Conservation (phyloP, 352 stramenopile species). For the Phytophthora aleatoria region DNA sequence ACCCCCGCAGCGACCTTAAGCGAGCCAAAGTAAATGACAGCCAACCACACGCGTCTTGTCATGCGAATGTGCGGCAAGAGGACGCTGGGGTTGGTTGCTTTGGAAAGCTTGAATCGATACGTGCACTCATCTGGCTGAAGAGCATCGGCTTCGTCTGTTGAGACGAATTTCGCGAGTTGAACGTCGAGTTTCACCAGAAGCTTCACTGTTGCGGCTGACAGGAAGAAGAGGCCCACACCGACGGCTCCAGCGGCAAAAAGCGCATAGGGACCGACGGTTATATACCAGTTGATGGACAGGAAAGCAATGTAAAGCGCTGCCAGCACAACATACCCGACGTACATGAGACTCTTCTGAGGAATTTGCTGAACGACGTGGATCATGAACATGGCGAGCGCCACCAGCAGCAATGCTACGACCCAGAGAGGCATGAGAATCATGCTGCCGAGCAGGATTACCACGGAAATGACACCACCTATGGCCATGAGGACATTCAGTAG, state of each 20-base stretch:
- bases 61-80: slow-evolving; percentile 9
- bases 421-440: slow-evolving; percentile 18
- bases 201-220: slow-evolving; percentile 1
- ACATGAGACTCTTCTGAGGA: slow-evolving; percentile 5
- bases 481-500: slow-evolving; percentile 15
- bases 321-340: slow-evolving; percentile 10
- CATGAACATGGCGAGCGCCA: neutral
- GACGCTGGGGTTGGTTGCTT: slow-evolving; percentile 12
- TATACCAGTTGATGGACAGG: slow-evolving; percentile 6
- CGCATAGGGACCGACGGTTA: slow-evolving; percentile 6
- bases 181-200: slow-evolving; percentile 14
- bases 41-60: slow-evolving; percentile 10
- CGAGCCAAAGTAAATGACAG: slow-evolving; percentile 5
- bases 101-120: slow-evolving; percentile 10
- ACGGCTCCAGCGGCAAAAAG: slow-evolving; percentile 3
- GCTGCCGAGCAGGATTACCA: slow-evolving; percentile 11
- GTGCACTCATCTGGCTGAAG: slow-evolving; percentile 5
- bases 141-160: neutral
- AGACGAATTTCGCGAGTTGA: slow-evolving; percentile 8
- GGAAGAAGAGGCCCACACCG: slow-evolving; percentile 14
- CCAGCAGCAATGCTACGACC: slow-evolving; percentile 6
- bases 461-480: slow-evolving; percentile 12
- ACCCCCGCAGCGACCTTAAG: slow-evolving; percentile 2
- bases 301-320: slow-evolving; percentile 11
- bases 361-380: neutral